These are phyloP conservation scores for Paspalum vaginatum DNA, from an alignment of 176 grass and related monocot genomes.

Conservation along the genomic window DNA sequence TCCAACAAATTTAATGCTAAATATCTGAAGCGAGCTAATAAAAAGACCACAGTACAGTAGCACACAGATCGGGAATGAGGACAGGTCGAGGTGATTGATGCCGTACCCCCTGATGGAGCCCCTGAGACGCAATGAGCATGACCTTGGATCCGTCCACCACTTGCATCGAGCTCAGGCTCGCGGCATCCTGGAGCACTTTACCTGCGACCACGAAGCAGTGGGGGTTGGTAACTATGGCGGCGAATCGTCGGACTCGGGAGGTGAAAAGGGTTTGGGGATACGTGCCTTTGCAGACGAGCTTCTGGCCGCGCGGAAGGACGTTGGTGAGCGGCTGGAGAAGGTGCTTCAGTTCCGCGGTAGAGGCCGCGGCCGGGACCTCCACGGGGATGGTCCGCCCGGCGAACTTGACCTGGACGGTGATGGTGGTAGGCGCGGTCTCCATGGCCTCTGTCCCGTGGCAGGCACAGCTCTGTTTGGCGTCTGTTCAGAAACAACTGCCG, in stretches of 20 bases:
- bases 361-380: constrained; percentile 45
- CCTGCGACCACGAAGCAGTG: constrained; percentile 48
- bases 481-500: background rate
- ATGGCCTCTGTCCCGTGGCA: background rate
- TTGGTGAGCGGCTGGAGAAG: constrained; percentile 95
- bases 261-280: constrained; percentile 20
- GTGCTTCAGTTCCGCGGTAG: constrained; percentile 66
- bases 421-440: constrained; percentile 40
- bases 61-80: background rate
- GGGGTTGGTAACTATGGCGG: background rate
- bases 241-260: background rate
- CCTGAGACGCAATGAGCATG: constrained; percentile 88
- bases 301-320: constrained; percentile 90
- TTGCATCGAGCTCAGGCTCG: constrained; percentile 60
- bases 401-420: constrained; percentile 86
- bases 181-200: constrained; percentile 65
- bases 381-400: constrained; percentile 75
- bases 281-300: constrained; percentile 91
- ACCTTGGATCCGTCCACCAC: constrained; percentile 75
- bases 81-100: constrained; percentile 30
- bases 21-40: background rate
- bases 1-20: constrained; percentile 6
- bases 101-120: constrained; percentile 91
- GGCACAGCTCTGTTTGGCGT: background rate
- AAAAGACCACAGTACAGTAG: background rate